Evolutionary conservation across 768 basidiomycete species (phyloP).

Genomic region (Rhizopogon rudus): DNA sequence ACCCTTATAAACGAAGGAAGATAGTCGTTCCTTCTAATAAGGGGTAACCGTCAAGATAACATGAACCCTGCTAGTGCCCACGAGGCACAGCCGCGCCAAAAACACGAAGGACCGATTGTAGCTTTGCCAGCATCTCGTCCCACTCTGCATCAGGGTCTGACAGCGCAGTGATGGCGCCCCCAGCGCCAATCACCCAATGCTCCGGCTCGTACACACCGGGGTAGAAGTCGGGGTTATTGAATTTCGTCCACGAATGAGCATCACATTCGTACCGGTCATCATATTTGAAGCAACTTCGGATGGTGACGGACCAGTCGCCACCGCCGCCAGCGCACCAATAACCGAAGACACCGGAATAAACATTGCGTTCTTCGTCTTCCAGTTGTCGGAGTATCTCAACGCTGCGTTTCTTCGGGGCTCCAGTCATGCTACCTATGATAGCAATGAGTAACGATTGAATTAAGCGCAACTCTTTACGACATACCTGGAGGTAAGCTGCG

Average conservation of each 20-base stretch:
- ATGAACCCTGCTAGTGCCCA: conserved; percentile 9
- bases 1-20: too few relatives aligned
- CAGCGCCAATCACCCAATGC: conserved; percentile 80
- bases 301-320: conserved; percentile 92
- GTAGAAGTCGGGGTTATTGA: conserved; percentile 4
- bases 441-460: neutral
- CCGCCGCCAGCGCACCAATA: conserved; percentile 88
- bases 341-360: conserved; percentile 93
- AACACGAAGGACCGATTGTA: conserved; percentile 67
- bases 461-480: conserved; percentile 9
- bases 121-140: conserved; percentile 92
- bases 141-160: conserved; percentile 84
- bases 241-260: conserved; percentile 6
- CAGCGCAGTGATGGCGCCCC: conserved; percentile 94
- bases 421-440: conserved; percentile 86
- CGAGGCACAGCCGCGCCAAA: conserved; percentile 40
- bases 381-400: conserved; percentile 83
- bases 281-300: conserved; percentile 86
- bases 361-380: conserved; percentile 64
- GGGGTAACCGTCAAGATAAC: neutral
- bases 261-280: conserved; percentile 30
- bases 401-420: conserved; percentile 92
- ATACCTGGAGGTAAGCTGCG: conserved; percentile 83
- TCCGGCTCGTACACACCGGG: conserved; percentile 28
- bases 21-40: too few relatives aligned